A percentile compares a stretch with the other conserved stretches of the same genome.
phyloP scores from a whole-genome alignment of 768 basidiomycete genomes.

The Peribolospora kevripleyi region DNA sequence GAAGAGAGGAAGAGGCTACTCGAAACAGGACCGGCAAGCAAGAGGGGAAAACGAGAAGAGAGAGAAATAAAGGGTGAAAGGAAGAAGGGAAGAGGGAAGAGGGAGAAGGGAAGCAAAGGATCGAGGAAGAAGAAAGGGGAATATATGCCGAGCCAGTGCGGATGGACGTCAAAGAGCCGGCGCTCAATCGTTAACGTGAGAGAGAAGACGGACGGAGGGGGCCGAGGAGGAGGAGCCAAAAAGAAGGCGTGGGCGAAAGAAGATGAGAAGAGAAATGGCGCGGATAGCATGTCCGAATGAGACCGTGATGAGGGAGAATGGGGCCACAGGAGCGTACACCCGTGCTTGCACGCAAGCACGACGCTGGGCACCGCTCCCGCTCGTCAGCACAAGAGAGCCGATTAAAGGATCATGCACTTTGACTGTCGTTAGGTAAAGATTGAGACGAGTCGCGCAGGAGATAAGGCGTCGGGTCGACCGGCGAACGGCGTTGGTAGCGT shows the following conservation, averaged over 20 bases:
- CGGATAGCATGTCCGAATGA: background rate
- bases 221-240: background rate
- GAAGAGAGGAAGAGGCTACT: no score
- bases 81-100: background rate
- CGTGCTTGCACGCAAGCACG: background rate
- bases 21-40: background rate
- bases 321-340: background rate
- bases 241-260: background rate
- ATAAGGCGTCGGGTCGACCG: no score
- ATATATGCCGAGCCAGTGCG: background rate
- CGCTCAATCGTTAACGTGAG: conserved; percentile 1
- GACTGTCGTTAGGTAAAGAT: conserved; percentile 17
- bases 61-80: background rate
- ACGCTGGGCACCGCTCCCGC: background rate
- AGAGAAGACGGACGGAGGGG: conserved; percentile 2
- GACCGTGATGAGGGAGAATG: background rate
- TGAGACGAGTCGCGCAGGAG: no score
- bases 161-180: background rate
- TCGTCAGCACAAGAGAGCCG: background rate
- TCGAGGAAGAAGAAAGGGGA: background rate
- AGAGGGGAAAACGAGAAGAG: background rate
- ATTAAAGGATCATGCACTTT: conserved; percentile 68
- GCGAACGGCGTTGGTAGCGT: no score
- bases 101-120: background rate
- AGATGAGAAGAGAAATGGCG: background rate